These are phyloP conservation scores for Cryphonectria carpinicola DNA, from an alignment of 2,329 filamentous ascomycete species.

Conservation along the genomic window DNA sequence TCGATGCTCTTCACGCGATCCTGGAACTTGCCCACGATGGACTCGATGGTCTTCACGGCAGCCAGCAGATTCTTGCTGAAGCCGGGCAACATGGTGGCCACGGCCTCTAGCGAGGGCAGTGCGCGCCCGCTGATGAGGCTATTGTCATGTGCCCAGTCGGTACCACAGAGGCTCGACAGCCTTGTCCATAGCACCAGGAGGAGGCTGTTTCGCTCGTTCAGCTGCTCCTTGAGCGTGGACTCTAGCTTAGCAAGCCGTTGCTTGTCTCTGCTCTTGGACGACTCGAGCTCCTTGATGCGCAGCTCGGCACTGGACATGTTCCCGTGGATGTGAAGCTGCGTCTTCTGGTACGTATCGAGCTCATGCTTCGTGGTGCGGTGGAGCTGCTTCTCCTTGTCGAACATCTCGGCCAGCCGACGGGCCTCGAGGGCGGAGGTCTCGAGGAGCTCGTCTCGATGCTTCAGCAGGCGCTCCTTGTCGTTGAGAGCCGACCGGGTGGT, in stretches of 20 bases:
- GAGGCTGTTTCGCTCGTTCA: conserved; percentile 86
- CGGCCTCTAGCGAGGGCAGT: conserved; percentile 81
- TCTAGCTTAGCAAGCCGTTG: conserved; percentile 78
- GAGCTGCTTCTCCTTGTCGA: conserved; percentile 86
- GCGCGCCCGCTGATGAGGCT: conserved; percentile 84
- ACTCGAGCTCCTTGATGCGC: conserved; percentile 84
- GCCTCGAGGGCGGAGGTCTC: conserved; percentile 88
- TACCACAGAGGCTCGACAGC: conserved; percentile 81
- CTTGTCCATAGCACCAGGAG: conserved; percentile 89
- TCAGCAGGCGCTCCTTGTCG: conserved; percentile 91
- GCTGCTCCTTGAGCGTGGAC: conserved; percentile 80
- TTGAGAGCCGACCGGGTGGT: conserved; percentile 73
- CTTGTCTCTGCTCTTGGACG: conserved; percentile 75
- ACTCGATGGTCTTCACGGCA: conserved; percentile 86
- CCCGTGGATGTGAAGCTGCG: conserved; percentile 82
- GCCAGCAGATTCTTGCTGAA: conserved; percentile 89
- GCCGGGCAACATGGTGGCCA: conserved; percentile 81
- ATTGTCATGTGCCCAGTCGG: conserved; percentile 90
- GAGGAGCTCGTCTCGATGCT: conserved; percentile 84
- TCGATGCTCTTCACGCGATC: conserved; percentile 83
- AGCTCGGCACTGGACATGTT: conserved; percentile 85
- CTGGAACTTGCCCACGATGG: conserved; percentile 77
- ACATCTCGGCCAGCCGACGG: conserved; percentile 79
- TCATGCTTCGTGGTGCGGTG: conserved; percentile 86
- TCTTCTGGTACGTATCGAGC: conserved; percentile 86